Evolutionary conservation across 768 basidiomycete species (phyloP), one percentile per base, ranked within the genome.

Genomic region (Suillus subalutaceus): DNA sequence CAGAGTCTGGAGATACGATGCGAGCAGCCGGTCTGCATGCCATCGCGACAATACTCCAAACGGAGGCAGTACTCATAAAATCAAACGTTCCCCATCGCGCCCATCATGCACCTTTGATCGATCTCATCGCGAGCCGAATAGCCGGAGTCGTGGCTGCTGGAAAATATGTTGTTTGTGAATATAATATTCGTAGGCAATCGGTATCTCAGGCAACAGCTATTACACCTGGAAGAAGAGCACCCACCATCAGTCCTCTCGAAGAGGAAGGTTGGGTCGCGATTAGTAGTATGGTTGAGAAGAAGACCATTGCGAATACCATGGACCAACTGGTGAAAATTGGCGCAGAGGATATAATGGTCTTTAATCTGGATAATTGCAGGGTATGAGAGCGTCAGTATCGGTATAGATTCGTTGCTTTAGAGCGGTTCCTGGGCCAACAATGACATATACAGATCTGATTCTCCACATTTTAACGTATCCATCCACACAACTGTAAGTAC

Each of bases 1-100:
- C 75, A 96, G 97, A 99, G 80, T 99, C 97, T 20, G 97, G 97
- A 52, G 97, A 99, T 73, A 99, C 97, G 9, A 99, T 99, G 97
- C 93, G 97, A 41, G 97, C 97, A 32, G 96, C 96, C 0, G 97
- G 97, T 44, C 83, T 99, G 64, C 93, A 93, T 76, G 89, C 97
- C 48, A 98, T 99, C 72, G 91, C 90, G 16, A 98, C 95, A 12
- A 76, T 99, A 13, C 86, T 99, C 63, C 78, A 89, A 48, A 88
- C 91, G 0, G 92, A 99, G 79, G 96, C 97, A 13, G 93, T 98
- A 63, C 88, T 99, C 43, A 97, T 99, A 83, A 92, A 89, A 68
- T 94, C 92, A 1, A 83, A 81, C 62, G 78, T 79, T 20, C 82
- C 84, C 0, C 93, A 91, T 69, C 85, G 89, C 67, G 84, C 89